Evolutionary conservation across 1,284 basidiomycete genomes (phyloP).

Genomic region (Boletus hoseneyae): DNA sequence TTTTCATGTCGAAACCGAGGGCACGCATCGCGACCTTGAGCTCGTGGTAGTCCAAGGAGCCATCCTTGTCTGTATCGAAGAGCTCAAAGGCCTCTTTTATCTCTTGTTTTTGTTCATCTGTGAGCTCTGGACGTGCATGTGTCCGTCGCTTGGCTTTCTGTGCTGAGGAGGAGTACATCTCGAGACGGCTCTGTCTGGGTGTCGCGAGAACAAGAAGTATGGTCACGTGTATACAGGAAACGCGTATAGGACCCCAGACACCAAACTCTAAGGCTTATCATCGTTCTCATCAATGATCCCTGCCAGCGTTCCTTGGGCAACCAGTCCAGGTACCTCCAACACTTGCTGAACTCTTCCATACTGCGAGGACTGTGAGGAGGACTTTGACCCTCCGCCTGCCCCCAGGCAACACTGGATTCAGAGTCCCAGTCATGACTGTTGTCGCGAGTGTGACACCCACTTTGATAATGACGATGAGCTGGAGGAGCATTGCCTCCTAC

Average conservation of each 20-base stretch:
- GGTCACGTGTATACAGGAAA: conserved; percentile 25
- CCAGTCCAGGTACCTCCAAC: conserved; percentile 22
- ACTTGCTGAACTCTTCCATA: conserved; percentile 18
- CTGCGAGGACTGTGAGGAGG: conserved; percentile 21
- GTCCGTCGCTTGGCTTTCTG: conserved; percentile 72
- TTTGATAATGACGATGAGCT: conserved; percentile 30
- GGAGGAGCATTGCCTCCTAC: conserved; percentile 35
- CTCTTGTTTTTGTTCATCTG: conserved; percentile 95
- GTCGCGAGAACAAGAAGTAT: conserved; percentile 2
- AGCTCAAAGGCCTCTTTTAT: conserved; percentile 99
- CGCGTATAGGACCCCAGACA: conserved; percentile 31
- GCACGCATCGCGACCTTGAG: conserved; percentile 99
- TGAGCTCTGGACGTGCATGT: conserved; percentile 74
- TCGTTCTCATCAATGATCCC: conserved; percentile 6
- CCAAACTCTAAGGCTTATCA: conserved; percentile 1
- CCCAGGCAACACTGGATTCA: conserved; percentile 31
- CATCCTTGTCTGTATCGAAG: conserved; percentile 99
- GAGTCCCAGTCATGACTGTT: conserved; percentile 34
- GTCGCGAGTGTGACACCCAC: conserved; percentile 41
- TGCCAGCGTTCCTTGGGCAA: conserved; percentile 19
- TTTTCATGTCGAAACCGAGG: conserved; percentile 96
- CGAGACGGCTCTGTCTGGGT: neutral
- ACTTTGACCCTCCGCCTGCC: conserved; percentile 20
- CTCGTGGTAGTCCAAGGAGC: conserved; percentile 96
- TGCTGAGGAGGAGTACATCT: conserved; percentile 72